A percentile compares a stretch with the other conserved stretches of the same genome.
Evolutionary conservation across 2,329 filamentous ascomycete genomes (phyloP).

Genomic region (Phaeosphaeria sp.): DNA sequence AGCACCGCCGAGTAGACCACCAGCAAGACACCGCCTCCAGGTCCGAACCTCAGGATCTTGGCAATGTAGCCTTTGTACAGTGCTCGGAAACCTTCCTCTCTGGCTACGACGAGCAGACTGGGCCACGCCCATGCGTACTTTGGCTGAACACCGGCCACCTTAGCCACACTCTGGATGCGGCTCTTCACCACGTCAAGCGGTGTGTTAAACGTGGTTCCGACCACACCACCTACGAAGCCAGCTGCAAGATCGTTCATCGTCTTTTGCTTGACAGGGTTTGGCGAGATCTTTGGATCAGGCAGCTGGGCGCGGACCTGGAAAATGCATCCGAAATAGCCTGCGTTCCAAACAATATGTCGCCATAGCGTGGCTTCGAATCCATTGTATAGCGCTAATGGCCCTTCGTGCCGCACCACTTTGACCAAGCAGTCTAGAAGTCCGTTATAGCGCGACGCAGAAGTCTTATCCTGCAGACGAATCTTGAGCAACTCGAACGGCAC

Average conservation of each 20-base stretch:
- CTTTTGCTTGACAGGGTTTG: constrained; percentile 31
- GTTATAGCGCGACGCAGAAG: constrained; percentile 33
- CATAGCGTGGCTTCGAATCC: constrained; percentile 42
- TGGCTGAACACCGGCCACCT: constrained; percentile 25
- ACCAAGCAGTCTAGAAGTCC: constrained; percentile 35
- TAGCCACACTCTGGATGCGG: constrained; percentile 41
- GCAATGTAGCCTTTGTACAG: constrained; percentile 42
- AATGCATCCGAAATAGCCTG: constrained; percentile 42
- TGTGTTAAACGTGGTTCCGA: constrained; percentile 40
- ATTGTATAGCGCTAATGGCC: constrained; percentile 35
- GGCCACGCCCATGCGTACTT: constrained; percentile 43
- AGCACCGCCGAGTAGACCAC: constrained; percentile 38
- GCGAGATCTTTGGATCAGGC: constrained; percentile 17
- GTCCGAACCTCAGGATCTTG: constrained; percentile 40
- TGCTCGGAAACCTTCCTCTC: constrained; percentile 35
- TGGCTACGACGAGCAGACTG: constrained; percentile 32
- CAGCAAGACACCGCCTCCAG: constrained; percentile 37
- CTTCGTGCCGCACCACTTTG: constrained; percentile 37
- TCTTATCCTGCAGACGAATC: constrained; percentile 38
- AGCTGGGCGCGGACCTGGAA: constrained; percentile 37
- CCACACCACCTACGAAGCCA: constrained; percentile 38
- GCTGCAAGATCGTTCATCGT: constrained; percentile 36
- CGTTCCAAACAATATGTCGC: constrained; percentile 43
- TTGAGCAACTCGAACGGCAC: constrained; percentile 42
- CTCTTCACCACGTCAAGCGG: constrained; percentile 42